phyloP scores from a whole-genome alignment of 495 filamentous ascomycete genomes.

The Polyplosphaeria fusca region DNA sequence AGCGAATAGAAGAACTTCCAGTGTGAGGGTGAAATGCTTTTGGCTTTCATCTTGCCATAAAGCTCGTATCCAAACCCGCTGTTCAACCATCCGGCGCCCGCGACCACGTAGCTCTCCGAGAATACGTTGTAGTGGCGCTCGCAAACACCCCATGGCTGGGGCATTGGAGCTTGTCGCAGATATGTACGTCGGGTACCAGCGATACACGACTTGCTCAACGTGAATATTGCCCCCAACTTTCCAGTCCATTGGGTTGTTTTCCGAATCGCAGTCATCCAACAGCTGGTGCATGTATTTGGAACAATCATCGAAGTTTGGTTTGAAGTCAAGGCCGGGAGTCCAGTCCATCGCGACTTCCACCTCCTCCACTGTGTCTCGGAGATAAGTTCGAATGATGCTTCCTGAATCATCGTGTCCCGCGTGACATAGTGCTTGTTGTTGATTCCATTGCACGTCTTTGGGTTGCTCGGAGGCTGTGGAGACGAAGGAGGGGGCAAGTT shows the following conservation, averaged over 20 bases:
- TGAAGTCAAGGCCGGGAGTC: not conserved
- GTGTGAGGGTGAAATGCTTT: not conserved
- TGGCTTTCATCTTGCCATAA: not conserved
- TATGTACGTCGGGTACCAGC: not conserved
- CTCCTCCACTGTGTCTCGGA: not conserved
- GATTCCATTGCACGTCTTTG: not conserved
- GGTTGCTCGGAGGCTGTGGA: not conserved
- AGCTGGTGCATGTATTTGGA: not conserved
- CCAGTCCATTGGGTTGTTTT: not conserved
- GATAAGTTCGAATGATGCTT: not conserved
- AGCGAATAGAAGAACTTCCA: not conserved
- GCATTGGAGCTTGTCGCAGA: not conserved
- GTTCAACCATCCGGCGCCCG: not conserved
- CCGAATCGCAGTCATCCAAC: not conserved
- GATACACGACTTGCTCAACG: not conserved
- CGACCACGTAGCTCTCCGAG: not conserved
- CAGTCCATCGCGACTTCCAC: not conserved
- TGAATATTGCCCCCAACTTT: not conserved
- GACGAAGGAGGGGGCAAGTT: not conserved
- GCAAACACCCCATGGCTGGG: not conserved
- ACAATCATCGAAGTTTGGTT: not conserved
- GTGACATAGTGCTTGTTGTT: not conserved
- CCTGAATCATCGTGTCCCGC: not conserved
- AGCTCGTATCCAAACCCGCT: not conserved
- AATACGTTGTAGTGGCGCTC: not conserved